Percentiles rank a stretch among this genome's conserved stretches.
These are phyloP conservation scores for Thozetella sp. DNA, from an alignment of 495 filamentous ascomycete species.

Conservation along the genomic window DNA sequence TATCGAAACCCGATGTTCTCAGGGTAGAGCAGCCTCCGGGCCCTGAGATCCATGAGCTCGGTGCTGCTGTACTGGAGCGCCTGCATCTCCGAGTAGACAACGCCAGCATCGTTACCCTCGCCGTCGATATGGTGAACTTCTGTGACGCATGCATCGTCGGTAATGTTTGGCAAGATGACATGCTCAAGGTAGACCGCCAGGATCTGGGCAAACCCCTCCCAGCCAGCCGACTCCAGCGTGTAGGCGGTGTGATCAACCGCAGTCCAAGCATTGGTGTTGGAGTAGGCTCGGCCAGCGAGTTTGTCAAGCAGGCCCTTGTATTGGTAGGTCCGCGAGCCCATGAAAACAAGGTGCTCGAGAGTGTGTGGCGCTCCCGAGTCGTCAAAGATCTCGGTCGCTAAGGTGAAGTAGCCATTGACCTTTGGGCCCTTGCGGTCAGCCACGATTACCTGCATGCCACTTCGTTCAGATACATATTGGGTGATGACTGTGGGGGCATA, in stretches of 20 bases:
- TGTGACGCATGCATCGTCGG: constrained; percentile 90
- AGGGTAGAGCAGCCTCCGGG: constrained; percentile 80
- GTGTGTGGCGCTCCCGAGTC: constrained; percentile 96
- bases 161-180: constrained; percentile 86
- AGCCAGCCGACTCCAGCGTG: constrained; percentile 90
- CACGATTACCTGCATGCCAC: constrained; percentile 91
- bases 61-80: constrained; percentile 80
- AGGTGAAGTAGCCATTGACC: constrained; percentile 88
- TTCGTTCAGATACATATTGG: constrained; percentile 78
- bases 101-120: constrained; percentile 90
- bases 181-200: constrained; percentile 96
- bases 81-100: constrained; percentile 99
- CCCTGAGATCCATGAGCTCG: constrained; percentile 83
- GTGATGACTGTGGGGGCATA: constrained; percentile 85
- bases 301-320: constrained; percentile 97
- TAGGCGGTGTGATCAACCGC: constrained; percentile 96
- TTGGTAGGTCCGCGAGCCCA: constrained; percentile 92
- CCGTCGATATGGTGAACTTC: constrained; percentile 97
- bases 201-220: constrained; percentile 94
- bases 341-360: constrained; percentile 94
- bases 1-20: constrained; percentile 90
- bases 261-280: constrained; percentile 95
- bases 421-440: constrained; percentile 93
- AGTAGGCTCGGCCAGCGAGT: constrained; percentile 89
- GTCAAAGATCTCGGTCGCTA: constrained; percentile 97